phyloP scores from a whole-genome alignment of 345 rosid species.

The Ceriops tagal region DNA sequence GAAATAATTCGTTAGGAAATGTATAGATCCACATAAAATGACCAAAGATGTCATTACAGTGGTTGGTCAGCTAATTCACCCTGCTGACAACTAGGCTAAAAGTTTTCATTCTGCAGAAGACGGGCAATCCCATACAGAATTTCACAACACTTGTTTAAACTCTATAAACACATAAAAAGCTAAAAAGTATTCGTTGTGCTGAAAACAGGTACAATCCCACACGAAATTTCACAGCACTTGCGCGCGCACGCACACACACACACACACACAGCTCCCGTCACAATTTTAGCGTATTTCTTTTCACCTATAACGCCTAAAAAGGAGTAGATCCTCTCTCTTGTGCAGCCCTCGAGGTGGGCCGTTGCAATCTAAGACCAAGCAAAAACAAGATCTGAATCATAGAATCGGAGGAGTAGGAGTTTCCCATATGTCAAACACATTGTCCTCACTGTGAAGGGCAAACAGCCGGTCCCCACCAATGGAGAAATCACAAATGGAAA shows the following conservation, averaged over 20 bases:
- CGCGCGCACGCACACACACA: too few relatives aligned
- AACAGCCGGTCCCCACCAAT: slow-evolving; percentile 89
- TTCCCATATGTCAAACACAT: slow-evolving; percentile 94
- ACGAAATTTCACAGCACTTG: slow-evolving; percentile 7
- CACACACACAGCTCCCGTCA: slow-evolving; percentile 2
- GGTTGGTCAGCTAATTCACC: background rate
- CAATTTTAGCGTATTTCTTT: background rate
- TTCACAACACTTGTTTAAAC: slow-evolving; percentile 3
- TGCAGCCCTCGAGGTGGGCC: background rate
- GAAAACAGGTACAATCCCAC: slow-evolving; percentile 8
- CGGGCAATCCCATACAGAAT: slow-evolving; percentile 16
- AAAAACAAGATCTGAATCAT: slow-evolving; percentile 32
- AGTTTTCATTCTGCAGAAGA: slow-evolving; percentile 19
- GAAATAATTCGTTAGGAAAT: background rate
- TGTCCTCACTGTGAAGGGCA: slow-evolving; percentile 87
- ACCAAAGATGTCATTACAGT: background rate
- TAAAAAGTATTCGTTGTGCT: background rate
- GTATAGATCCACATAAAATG: background rate
- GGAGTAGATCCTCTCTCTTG: slow-evolving; percentile 15
- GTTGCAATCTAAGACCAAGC: slow-evolving; percentile 9
- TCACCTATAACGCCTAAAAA: slow-evolving; percentile 11
- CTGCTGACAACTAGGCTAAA: background rate
- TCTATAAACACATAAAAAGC: slow-evolving; percentile 17
- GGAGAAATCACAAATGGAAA: slow-evolving; percentile 85
- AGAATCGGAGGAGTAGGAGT: slow-evolving; percentile 67